Conservation (phyloP, 2,329 filamentous ascomycete species). For the Trichothecium roseum region DNA sequence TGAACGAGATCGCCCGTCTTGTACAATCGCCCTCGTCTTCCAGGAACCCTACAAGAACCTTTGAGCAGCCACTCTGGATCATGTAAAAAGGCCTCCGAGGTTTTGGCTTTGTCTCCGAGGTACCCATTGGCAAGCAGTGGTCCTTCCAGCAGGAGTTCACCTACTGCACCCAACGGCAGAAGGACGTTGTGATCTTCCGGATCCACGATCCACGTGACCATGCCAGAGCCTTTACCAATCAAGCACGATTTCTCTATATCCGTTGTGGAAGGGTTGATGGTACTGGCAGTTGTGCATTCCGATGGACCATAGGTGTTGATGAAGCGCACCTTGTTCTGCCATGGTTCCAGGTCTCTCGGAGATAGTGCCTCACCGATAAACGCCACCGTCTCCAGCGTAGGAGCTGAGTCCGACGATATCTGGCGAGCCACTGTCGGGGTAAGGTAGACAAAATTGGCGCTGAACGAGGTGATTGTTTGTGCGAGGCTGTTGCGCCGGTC, state of each 20-base stretch:
- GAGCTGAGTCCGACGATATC: conserved; percentile 9
- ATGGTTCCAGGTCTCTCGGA: conserved; percentile 2
- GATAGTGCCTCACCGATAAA: conserved; percentile 13
- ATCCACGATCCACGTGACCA: conserved; percentile 19
- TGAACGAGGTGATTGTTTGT: conserved; percentile 5
- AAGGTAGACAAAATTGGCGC: conserved; percentile 6
- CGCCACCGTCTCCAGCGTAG: conserved; percentile 9
- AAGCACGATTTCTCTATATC: conserved; percentile 14
- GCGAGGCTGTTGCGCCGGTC: conserved; percentile 6
- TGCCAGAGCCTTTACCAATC: conserved; percentile 5
- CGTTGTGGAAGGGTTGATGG: background rate
- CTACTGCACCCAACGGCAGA: conserved; percentile 12
- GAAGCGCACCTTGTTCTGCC: background rate
- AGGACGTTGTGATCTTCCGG: conserved; percentile 15
- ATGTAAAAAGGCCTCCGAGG: conserved; percentile 23
- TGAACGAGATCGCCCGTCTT: conserved; percentile 10
- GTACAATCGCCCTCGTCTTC: conserved; percentile 24
- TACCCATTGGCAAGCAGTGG: conserved; percentile 14
- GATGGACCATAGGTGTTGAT: conserved; percentile 1
- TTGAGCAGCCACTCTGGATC: conserved; percentile 21
- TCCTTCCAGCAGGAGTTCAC: conserved; percentile 17
- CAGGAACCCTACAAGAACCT: conserved; percentile 23
- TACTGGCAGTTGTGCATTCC: conserved; percentile 1
- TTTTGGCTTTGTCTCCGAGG: conserved; percentile 10
- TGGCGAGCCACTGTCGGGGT: conserved; percentile 11